Evolutionary conservation across 2,329 filamentous ascomycete species (phyloP).

Genomic region (Juglanconis oblonga): DNA sequence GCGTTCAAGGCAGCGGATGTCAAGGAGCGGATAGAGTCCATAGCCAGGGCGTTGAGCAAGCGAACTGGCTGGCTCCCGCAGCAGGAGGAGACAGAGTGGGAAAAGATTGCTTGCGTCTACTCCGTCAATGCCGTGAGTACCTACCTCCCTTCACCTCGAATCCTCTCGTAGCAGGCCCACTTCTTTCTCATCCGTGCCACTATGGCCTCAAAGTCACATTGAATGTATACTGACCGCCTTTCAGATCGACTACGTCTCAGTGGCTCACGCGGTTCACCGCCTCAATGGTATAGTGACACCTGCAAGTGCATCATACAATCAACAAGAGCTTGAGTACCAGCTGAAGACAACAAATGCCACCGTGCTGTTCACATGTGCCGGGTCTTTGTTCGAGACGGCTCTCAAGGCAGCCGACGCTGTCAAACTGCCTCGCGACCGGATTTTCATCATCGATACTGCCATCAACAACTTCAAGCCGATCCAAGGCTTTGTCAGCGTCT

Average conservation of each 20-base stretch:
- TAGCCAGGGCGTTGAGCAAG: conserved; percentile 52
- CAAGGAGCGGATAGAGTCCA: conserved; percentile 16
- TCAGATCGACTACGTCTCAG: conserved; percentile 58
- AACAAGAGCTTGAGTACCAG: conserved; percentile 55
- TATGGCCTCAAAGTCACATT: too few species aligned
- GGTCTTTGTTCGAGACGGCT: conserved; percentile 59
- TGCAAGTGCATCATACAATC: conserved; percentile 46
- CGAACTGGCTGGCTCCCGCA: conserved; percentile 65
- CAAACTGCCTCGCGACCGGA: conserved; percentile 57
- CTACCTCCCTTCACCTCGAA: too few species aligned
- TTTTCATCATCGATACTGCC: conserved; percentile 53
- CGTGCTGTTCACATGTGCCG: conserved; percentile 63
- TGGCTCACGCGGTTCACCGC: conserved; percentile 52
- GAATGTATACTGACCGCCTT: too few species aligned
- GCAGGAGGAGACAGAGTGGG: conserved; percentile 69
- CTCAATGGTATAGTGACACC: conserved; percentile 62
- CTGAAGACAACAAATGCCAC: conserved; percentile 62
- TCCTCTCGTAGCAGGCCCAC: neutral
- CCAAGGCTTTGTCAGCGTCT: neutral
- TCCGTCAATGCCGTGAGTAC: conserved; percentile 60
- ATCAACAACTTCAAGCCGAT: neutral
- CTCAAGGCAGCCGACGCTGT: conserved; percentile 59
- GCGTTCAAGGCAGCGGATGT: conserved; percentile 18
- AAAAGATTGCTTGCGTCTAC: conserved; percentile 72
- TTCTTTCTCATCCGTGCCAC: neutral